These are phyloP conservation scores for Linnemannia hyalina DNA, from an alignment of 192 early-diverging fungal genomes.

Conservation along the genomic window DNA sequence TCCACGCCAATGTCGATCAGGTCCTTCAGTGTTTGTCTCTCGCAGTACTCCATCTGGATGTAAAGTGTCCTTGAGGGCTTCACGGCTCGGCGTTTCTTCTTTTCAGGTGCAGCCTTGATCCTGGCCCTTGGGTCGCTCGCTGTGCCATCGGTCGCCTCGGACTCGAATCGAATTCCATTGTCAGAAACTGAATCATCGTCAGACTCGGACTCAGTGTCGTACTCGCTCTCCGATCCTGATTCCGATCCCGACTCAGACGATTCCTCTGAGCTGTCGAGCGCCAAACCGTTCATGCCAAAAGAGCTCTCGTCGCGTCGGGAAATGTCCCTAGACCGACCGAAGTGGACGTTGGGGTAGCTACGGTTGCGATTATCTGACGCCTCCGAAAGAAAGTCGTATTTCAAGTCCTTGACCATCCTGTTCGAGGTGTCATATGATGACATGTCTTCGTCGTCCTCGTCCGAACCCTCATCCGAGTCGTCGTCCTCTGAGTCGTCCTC, in stretches of 20 bases:
- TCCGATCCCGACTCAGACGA: slow-evolving; percentile 23
- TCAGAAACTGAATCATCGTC: slow-evolving; percentile 52
- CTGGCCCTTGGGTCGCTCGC: slow-evolving; percentile 2
- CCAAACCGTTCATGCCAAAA: slow-evolving; percentile 53
- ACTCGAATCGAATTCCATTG: slow-evolving; percentile 54
- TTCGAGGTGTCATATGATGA: slow-evolving; percentile 22
- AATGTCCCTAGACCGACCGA: slow-evolving; percentile 41
- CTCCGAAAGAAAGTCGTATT: slow-evolving; percentile 64
- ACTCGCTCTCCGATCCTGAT: slow-evolving; percentile 42
- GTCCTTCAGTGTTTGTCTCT: slow-evolving; percentile 90
- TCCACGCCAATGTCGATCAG: slow-evolving; percentile 84
- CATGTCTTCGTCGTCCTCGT: slow-evolving; percentile 19
- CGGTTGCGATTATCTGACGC: slow-evolving; percentile 38
- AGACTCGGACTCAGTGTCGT: slow-evolving; percentile 27
- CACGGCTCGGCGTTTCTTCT: slow-evolving; percentile 22
- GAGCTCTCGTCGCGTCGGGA: slow-evolving; percentile 44
- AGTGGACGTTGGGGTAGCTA: slow-evolving; percentile 46
- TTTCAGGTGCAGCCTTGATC: neutral
- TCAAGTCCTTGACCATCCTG: slow-evolving; percentile 38
- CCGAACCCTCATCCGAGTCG: slow-evolving; percentile 29
- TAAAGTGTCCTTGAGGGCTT: slow-evolving; percentile 75
- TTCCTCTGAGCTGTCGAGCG: slow-evolving; percentile 51
- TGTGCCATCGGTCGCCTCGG: slow-evolving; percentile 32
- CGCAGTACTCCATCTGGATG: slow-evolving; percentile 99
- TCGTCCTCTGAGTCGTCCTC: slow-evolving; percentile 55